These are phyloP conservation scores for Pseudogymnoascus sp. DNA, from an alignment of 2,329 filamentous ascomycete species.

Conservation along the genomic window DNA sequence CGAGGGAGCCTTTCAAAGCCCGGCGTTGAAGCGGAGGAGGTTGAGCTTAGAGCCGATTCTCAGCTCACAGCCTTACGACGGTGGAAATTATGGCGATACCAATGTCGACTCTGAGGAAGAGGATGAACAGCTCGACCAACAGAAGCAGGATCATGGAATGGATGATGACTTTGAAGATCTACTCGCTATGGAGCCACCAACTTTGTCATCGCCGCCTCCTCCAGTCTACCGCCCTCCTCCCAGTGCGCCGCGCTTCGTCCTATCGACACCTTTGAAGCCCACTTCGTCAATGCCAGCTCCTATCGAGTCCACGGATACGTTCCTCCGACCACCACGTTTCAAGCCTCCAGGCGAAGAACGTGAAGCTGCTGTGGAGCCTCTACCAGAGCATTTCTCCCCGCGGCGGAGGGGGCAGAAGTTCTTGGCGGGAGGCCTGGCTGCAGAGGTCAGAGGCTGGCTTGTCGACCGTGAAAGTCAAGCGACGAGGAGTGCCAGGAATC, in stretches of 20 bases:
- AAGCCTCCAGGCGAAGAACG: conserved; percentile 21
- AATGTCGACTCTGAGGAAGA: conserved; percentile 8
- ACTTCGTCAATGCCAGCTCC: conserved; percentile 1
- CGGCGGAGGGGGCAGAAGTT: conserved; percentile 41
- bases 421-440: conserved; percentile 39
- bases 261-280: conserved; percentile 20
- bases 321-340: conserved; percentile 27
- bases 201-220: conserved; percentile 23
- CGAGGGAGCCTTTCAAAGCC: background rate
- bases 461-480: conserved; percentile 30
- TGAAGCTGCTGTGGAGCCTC: conserved; percentile 23
- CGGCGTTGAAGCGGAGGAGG: conserved; percentile 17
- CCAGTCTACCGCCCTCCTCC: conserved; percentile 16
- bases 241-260: conserved; percentile 24
- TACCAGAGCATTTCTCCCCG: conserved; percentile 46
- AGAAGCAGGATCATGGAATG: background rate
- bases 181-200: conserved; percentile 17
- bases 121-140: conserved; percentile 10
- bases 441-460: conserved; percentile 41
- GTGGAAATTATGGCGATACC: background rate
- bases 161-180: conserved; percentile 11
- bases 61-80: background rate
- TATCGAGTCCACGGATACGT: conserved; percentile 12
- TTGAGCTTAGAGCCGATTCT: conserved; percentile 19
- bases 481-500: conserved; percentile 13